phyloP scores from a whole-genome alignment of 1,139 yeast genomes.

The Lodderomyces theae region DNA sequence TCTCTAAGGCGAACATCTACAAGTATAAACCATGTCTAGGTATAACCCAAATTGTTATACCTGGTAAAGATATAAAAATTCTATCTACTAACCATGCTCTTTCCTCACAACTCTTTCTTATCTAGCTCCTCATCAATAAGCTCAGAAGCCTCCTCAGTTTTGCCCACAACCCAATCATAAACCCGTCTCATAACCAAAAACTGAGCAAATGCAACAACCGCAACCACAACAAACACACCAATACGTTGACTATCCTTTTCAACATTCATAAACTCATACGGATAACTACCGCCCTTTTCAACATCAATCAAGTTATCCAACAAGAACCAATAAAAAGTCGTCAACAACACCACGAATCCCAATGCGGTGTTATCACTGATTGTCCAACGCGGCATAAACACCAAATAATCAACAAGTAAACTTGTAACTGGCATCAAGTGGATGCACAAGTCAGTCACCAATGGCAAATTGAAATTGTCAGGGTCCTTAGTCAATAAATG shows the following conservation, averaged over 20 bases:
- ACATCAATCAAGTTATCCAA: constrained; percentile 48
- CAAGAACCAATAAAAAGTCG: constrained; percentile 53
- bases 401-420: constrained; percentile 51
- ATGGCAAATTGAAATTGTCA: constrained; percentile 34
- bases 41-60: too few species aligned
- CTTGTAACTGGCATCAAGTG: constrained; percentile 59
- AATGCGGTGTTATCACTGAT: constrained; percentile 40
- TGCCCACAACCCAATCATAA: constrained; percentile 23
- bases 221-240: constrained; percentile 50
- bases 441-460: constrained; percentile 52
- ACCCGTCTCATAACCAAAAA: constrained; percentile 29
- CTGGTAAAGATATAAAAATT: too few species aligned
- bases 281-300: constrained; percentile 50
- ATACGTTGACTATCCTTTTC: constrained; percentile 40
- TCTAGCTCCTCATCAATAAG: constrained; percentile 16
- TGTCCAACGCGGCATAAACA: constrained; percentile 51
- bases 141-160: constrained; percentile 17
- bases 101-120: constrained; percentile 10
- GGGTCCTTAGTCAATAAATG: constrained; percentile 38
- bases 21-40: too few species aligned
- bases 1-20: too few species aligned
- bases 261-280: constrained; percentile 66
- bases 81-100: not conserved
- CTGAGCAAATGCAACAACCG: constrained; percentile 41
- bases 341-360: constrained; percentile 32